Base-by-base conservation (phyloP, 371 early-diverging fungal genomes). In the Dinochytrium kinnereticum region DNA sequence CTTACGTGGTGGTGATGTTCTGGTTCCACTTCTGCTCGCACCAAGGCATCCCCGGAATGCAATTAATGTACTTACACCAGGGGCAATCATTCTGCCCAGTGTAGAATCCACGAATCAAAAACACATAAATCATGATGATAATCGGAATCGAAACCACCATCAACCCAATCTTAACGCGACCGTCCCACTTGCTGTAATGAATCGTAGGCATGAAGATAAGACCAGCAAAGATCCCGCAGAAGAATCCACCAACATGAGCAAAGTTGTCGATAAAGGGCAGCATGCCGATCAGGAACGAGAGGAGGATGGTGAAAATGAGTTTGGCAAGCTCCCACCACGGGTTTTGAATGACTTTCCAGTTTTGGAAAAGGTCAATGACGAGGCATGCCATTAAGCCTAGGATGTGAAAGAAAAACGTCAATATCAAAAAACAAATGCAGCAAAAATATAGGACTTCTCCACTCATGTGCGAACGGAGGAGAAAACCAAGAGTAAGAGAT, bases 231-330 rank as follows among this genome's bases (percentile, higher is more conserved):
- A 82, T 33, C 21, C 82, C 84, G 36, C 70, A 81, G 59, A 78
- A 49, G 72, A 84, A 85, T 38, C 83, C 88, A 44, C 96, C 93
- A 68, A 93, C 82, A 80, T 95, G 92, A 28, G 89, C 90, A 82
- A 92, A 91, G 79, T 94, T 93, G 82, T 94, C 94, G 40, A 94
- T 75, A 75, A 76, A 86, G 0, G 94, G 94, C 7, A 94, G 80
- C 57, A 90, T 81, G 0, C 94, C 94, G 37, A 94, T 71, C 0
- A 84, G 82, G 64, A 94, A 85, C 1, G 91, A 88, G 57, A 92
- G 40, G 0, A 89, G 38, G 34, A 92, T 88, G 38, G 87, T 82
- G 50, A 91, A 59, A 3, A 90, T 38, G n/a, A 94, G 78, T 70
- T 91, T 90, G 74, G 88, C 74, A 51, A 95, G 85, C 73, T 94